phyloP scores from a whole-genome alignment of 169 alveolate genomes.

The Babesia ovis region DNA sequence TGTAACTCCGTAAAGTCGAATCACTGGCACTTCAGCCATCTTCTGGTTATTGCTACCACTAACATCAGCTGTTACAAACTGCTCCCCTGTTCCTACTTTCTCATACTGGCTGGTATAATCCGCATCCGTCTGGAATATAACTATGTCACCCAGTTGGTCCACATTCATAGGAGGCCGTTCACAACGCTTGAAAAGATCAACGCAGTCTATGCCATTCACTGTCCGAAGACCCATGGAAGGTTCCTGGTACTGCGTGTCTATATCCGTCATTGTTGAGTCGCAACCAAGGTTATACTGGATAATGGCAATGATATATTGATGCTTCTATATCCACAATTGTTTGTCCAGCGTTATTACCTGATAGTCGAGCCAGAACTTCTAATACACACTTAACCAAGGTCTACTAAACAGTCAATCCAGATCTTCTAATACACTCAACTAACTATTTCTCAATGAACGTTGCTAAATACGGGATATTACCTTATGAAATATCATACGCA shows the following conservation, averaged over 20 bases:
- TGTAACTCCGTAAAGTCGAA: constrained; percentile 71
- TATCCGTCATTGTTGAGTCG: constrained; percentile 10
- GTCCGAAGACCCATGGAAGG: not conserved
- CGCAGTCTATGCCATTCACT: not conserved
- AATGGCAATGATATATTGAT: no score
- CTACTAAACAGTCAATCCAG: no score
- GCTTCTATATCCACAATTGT: no score
- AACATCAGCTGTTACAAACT: not conserved
- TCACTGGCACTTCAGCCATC: constrained; percentile 57
- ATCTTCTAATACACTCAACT: no score
- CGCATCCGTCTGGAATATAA: constrained; percentile 62
- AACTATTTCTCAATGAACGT: no score
- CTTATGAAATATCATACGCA: no score
- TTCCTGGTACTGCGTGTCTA: constrained; percentile 25
- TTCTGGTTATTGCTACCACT: not conserved
- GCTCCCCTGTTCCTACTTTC: not conserved
- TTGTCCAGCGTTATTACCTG: no score
- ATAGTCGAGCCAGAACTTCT: no score
- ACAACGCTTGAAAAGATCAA: constrained; percentile 2
- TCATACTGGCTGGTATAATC: constrained; percentile 48
- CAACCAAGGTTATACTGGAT: no score
- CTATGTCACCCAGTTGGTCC: constrained; percentile 12
- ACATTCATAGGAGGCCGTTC: constrained; percentile 12
- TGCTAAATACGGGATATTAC: no score
- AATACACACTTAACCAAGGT: no score